Evolutionary conservation across 2,329 filamentous ascomycete genomes (phyloP).

Genomic region (Aureobasidium zeae): DNA sequence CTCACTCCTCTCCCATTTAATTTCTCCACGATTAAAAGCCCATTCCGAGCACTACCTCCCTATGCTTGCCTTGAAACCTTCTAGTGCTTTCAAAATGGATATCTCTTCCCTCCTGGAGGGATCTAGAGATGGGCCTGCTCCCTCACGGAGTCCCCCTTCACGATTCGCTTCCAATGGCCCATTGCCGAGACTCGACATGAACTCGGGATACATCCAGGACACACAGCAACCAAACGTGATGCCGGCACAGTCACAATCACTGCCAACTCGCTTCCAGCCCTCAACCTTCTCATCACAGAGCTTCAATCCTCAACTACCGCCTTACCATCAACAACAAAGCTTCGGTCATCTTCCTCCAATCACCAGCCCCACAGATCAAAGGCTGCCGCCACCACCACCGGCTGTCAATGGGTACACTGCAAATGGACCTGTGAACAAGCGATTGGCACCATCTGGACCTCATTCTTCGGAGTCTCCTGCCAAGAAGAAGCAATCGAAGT

Average conservation of each 20-base stretch:
- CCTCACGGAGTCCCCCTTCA: constrained; percentile 41
- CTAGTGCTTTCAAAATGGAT: constrained; percentile 71
- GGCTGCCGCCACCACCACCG: constrained; percentile 17
- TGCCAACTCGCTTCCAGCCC: constrained; percentile 11
- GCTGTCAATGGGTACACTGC: constrained; percentile 14
- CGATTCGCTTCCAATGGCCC: constrained; percentile 19
- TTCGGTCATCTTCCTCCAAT: constrained; percentile 11
- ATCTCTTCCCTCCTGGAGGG: constrained; percentile 77
- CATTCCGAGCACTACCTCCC: constrained; percentile 15
- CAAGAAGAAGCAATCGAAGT: constrained; percentile 95
- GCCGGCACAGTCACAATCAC: constrained; percentile 7
- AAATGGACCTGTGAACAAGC: constrained; percentile 25
- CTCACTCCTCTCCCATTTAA: background rate
- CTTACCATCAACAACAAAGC: constrained; percentile 21
- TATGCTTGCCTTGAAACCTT: constrained; percentile 37
- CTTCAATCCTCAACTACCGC: constrained; percentile 23
- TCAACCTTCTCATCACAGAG: constrained; percentile 10
- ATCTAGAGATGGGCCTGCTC: constrained; percentile 58
- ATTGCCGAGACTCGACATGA: constrained; percentile 9
- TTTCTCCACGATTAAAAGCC: background rate
- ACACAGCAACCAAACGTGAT: constrained; percentile 4
- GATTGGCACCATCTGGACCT: constrained; percentile 36
- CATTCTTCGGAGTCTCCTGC: constrained; percentile 55
- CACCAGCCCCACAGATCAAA: constrained; percentile 17
- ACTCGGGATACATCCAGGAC: background rate